Evolutionary conservation across 2,329 filamentous ascomycete species (phyloP).

Genomic region (Aschersonia sp.): DNA sequence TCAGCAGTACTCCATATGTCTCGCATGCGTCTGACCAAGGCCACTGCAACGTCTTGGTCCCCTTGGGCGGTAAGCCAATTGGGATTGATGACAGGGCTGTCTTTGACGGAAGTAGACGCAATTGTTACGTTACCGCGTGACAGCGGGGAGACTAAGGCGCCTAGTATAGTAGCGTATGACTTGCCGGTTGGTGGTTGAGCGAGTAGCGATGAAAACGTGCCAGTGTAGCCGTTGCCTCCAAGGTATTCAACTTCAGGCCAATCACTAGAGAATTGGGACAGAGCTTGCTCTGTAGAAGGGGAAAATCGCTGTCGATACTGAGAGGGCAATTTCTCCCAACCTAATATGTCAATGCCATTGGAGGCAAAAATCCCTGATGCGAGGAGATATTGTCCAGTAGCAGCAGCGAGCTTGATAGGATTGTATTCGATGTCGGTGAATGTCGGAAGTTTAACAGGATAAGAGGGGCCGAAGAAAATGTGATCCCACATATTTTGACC

Average conservation of each 20-base stretch:
- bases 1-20: constrained; percentile 15
- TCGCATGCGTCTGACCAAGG: constrained; percentile 23
- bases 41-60: constrained; percentile 28
- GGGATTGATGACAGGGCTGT: constrained; percentile 26
- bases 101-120: constrained; percentile 14
- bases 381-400: not conserved
- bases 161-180: constrained; percentile 6
- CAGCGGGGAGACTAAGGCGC: constrained; percentile 13
- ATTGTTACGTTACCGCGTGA: constrained; percentile 29
- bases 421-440: not conserved
- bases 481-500: constrained; percentile 5
- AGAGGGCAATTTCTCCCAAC: constrained; percentile 16
- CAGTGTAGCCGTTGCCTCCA: not conserved
- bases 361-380: not conserved
- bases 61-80: constrained; percentile 26
- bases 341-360: constrained; percentile 7
- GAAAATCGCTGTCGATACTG: constrained; percentile 6
- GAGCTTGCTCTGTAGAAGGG: constrained; percentile 6
- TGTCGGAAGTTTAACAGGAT: constrained; percentile 3
- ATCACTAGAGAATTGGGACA: constrained; percentile 14
- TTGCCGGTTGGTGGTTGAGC: not conserved
- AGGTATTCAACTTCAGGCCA: constrained; percentile 20
- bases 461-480: constrained; percentile 4
- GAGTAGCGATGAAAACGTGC: not conserved
- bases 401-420: not conserved